phyloP scores from a whole-genome alignment of 225 moss, liverwort and hornwort genomes.

The Marchantia polymorpha region DNA sequence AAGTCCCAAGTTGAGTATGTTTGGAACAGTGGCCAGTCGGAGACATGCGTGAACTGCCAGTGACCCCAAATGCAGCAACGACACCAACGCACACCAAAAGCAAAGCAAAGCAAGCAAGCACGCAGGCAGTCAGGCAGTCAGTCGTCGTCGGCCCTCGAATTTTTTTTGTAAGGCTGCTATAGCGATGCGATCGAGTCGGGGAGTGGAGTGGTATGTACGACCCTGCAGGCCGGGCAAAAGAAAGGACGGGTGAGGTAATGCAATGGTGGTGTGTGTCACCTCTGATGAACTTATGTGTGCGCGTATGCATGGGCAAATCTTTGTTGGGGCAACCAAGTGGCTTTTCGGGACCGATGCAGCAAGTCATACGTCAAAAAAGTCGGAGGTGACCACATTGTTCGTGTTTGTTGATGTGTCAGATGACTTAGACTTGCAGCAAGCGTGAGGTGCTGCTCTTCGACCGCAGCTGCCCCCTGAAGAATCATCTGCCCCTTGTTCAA shows the following conservation, averaged over 20 bases:
- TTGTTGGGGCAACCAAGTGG: conserved; percentile 11
- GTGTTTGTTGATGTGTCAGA: conserved; percentile 10
- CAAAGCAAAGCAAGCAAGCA: no score
- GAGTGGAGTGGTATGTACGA: background rate
- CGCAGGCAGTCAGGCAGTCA: no score
- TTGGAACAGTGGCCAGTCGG: no score
- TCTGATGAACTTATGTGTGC: background rate
- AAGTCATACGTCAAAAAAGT: conserved; percentile 11
- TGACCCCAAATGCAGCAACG: no score
- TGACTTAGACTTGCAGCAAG: background rate
- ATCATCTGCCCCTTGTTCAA: background rate
- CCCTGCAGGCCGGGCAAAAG: background rate
- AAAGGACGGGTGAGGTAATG: conserved; percentile 2
- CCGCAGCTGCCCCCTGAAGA: no score
- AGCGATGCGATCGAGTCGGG: background rate
- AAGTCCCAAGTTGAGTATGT: no score
- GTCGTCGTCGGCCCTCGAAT: no score
- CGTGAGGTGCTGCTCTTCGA: background rate
- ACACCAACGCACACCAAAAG: no score
- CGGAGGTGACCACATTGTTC: conserved; percentile 4
- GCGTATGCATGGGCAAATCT: conserved; percentile 13
- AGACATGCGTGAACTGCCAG: no score
- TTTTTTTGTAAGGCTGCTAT: no score
- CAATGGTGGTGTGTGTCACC: conserved; percentile 3
- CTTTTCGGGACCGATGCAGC: background rate